phyloP scores from a whole-genome alignment of 257 asterid species.

The Plectranthus barbatus region DNA sequence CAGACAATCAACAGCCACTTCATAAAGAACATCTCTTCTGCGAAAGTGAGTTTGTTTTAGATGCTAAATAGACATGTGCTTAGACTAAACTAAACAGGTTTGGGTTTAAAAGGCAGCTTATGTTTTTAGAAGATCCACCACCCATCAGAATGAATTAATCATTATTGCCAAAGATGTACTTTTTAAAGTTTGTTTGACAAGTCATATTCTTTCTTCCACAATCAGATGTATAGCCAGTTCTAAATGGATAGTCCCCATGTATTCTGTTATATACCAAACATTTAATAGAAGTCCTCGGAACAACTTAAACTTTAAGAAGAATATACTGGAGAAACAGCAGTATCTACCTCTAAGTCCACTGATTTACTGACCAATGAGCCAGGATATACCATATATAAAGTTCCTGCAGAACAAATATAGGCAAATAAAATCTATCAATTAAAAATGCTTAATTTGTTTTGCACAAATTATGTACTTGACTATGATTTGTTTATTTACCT shows the following conservation, averaged over 20 bases:
- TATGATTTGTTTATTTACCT: constrained; percentile 29
- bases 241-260: background rate
- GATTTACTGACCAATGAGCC: constrained; percentile 35
- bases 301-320: constrained; percentile 1
- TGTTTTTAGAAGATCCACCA: too few species aligned
- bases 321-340: background rate
- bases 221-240: background rate
- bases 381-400: constrained; percentile 41
- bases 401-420: constrained; percentile 31
- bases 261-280: background rate
- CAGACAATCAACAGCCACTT: background rate
- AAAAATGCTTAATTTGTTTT: background rate
- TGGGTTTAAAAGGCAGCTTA: too few species aligned
- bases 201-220: too few species aligned
- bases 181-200: too few species aligned
- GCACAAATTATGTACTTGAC: background rate
- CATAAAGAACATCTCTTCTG: constrained; percentile 3
- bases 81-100: background rate
- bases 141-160: too few species aligned
- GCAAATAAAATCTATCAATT: constrained; percentile 1
- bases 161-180: too few species aligned
- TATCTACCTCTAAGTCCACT: constrained; percentile 55
- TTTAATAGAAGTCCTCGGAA: background rate
- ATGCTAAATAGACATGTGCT: background rate
- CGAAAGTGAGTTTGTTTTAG: background rate